Percentiles rank a stretch among this genome's conserved stretches.
phyloP scores from a whole-genome alignment of 441 rosid genomes.

The Corymbia calophylla region DNA sequence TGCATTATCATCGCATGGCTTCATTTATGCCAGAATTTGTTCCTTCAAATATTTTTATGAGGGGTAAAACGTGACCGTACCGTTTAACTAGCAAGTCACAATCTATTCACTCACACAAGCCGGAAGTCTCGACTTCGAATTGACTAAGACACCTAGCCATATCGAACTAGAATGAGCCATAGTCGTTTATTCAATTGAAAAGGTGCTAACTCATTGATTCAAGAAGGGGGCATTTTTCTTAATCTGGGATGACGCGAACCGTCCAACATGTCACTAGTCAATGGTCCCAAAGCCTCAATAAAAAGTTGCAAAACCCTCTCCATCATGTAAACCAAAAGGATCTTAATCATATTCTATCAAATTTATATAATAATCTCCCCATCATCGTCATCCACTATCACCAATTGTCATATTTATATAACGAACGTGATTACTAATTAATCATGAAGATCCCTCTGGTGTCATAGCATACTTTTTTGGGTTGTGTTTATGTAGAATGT shows the following conservation, averaged over 20 bases:
- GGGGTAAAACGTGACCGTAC: no score
- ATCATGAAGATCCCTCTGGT: not conserved
- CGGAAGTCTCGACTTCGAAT: fast-evolving
- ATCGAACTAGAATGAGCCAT: not conserved
- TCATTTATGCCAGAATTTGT: no score
- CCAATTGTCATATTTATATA: not conserved
- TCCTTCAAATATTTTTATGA: no score
- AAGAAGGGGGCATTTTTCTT: not conserved
- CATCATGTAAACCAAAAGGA: not conserved
- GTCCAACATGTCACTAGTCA: not conserved
- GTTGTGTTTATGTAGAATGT: not conserved
- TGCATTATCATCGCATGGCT: no score
- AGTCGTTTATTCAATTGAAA: not conserved
- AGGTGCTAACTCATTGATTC: not conserved
- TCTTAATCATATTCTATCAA: not conserved
- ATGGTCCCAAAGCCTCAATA: not conserved
- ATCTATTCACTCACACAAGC: fast-evolving
- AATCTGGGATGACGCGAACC: not conserved
- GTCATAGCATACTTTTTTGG: not conserved
- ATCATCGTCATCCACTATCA: not conserved
- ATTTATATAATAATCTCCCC: not conserved
- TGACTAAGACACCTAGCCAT: not conserved
- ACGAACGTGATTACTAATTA: not conserved
- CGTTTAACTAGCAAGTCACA: not conserved
- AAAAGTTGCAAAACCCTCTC: not conserved